These are phyloP conservation scores for Herpetomonas tarakana DNA, from an alignment of 208 protist genomes.

Conservation along the genomic window DNA sequence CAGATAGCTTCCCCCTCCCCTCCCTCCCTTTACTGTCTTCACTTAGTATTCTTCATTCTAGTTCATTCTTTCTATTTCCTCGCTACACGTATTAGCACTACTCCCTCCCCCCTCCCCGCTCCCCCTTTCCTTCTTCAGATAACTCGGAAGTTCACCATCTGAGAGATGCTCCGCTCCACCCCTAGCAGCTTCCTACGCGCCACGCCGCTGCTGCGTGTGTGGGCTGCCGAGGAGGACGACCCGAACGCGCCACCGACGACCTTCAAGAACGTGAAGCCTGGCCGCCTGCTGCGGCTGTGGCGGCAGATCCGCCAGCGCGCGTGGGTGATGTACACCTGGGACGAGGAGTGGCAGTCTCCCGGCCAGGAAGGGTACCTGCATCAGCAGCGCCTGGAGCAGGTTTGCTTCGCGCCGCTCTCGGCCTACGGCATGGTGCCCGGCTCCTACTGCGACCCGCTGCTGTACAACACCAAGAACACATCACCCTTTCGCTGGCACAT, in stretches of 20 bases:
- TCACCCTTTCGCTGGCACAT: slow-evolving; percentile 90
- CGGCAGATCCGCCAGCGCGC: slow-evolving; percentile 83
- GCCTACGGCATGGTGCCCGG: slow-evolving; percentile 89
- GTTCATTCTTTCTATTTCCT: no score
- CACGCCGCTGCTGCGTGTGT: slow-evolving; percentile 70
- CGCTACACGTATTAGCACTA: no score
- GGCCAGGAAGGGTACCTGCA: slow-evolving; percentile 80
- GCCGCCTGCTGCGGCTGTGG: slow-evolving; percentile 74
- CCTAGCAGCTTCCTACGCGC: slow-evolving; percentile 32
- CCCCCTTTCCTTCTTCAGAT: neutral
- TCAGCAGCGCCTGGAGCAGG: slow-evolving; percentile 85
- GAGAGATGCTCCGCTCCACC: slow-evolving; percentile 34
- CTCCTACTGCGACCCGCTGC: slow-evolving; percentile 85
- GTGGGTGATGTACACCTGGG: slow-evolving; percentile 82
- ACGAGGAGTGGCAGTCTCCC: slow-evolving; percentile 83
- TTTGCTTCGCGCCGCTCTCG: slow-evolving; percentile 84
- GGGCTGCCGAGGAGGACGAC: slow-evolving; percentile 85
- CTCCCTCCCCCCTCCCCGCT: no score
- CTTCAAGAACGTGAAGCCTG: slow-evolving; percentile 90
- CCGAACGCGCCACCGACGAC: slow-evolving; percentile 77
- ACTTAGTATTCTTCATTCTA: no score
- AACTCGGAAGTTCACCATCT: no score
- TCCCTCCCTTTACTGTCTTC: no score
- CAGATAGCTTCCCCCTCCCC: no score
- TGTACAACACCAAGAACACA: slow-evolving; percentile 92